These are phyloP conservation scores for cucumber (Cucumis sativus) DNA, from an alignment of 306 rosid species.

Conservation along the genomic window DNA sequence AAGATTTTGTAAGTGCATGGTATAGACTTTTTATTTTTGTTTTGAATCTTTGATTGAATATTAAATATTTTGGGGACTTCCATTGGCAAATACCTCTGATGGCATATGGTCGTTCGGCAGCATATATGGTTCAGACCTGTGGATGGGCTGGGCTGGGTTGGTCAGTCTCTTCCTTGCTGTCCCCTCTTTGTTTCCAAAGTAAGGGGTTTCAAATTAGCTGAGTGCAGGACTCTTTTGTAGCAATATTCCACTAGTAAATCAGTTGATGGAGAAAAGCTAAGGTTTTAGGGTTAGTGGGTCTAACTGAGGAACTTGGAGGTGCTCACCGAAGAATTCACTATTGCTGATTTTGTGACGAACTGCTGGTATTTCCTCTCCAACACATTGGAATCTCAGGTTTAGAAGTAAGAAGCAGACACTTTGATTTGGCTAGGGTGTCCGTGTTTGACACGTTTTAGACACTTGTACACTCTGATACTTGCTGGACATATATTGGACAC, in stretches of 20 bases:
- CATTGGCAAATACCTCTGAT: not conserved
- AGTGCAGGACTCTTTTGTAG: not conserved
- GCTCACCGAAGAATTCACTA: not conserved
- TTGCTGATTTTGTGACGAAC: not conserved
- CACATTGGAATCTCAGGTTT: not conserved
- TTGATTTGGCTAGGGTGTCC: too few relatives aligned
- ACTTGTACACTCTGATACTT: too few relatives aligned
- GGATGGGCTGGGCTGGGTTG: not conserved
- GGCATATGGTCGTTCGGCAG: not conserved
- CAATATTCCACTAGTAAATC: not conserved
- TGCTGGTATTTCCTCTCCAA: not conserved
- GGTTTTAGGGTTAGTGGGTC: not conserved
- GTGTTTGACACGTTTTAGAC: too few relatives aligned
- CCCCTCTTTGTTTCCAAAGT: not conserved
- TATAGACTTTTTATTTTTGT: not conserved
- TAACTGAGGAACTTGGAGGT: not conserved
- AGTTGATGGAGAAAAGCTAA: not conserved
- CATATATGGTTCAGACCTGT: not conserved
- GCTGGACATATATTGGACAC: too few relatives aligned
- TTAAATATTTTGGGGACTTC: not conserved
- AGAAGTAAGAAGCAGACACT: too few relatives aligned
- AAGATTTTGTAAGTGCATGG: conserved; percentile 69
- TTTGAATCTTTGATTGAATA: too few relatives aligned
- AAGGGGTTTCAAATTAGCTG: not conserved
- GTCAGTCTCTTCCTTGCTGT: not conserved